Conservation (phyloP, 495 filamentous ascomycete species). For the Podospora appendiculata region DNA sequence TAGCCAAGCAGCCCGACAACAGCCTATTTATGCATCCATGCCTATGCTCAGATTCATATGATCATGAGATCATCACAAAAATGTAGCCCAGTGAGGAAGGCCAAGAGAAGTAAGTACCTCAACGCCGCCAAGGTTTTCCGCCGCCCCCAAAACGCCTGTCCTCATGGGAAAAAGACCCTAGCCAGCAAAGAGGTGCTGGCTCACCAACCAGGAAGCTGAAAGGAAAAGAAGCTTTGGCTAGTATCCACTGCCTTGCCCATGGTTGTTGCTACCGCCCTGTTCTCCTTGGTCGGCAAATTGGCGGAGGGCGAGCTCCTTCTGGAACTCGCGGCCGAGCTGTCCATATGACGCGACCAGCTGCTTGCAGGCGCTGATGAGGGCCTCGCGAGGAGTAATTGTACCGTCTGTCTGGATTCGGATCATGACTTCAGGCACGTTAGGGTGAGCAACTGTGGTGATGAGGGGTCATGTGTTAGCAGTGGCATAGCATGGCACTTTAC, state of each 20-base stretch:
- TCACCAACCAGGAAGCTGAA: no score
- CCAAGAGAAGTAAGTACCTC: no score
- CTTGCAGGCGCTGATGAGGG: constrained; percentile 69
- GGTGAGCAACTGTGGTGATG: constrained; percentile 59
- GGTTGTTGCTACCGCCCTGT: constrained; percentile 21
- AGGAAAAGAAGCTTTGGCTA: background rate
- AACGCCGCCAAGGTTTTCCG: no score
- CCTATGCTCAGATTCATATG: no score
- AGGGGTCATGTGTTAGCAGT: constrained; percentile 1
- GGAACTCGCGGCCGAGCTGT: constrained; percentile 76
- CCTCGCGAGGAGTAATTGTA: constrained; percentile 73
- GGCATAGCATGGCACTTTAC: background rate
- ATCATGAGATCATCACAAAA: no score
- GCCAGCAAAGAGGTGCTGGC: no score
- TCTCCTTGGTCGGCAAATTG: constrained; percentile 70
- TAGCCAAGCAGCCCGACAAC: no score
- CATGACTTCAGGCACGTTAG: constrained; percentile 75
- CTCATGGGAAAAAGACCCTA: background rate
- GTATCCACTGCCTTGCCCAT: background rate
- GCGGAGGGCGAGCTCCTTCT: constrained; percentile 88
- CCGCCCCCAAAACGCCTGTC: no score
- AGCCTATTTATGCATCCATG: no score
- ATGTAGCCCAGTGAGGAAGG: no score
- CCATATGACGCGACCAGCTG: constrained; percentile 70
- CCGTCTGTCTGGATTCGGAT: constrained; percentile 93